A percentile compares a stretch with the other conserved stretches of the same genome.
Evolutionary conservation across 257 asterid species (phyloP).

Genomic region (Plantago major): DNA sequence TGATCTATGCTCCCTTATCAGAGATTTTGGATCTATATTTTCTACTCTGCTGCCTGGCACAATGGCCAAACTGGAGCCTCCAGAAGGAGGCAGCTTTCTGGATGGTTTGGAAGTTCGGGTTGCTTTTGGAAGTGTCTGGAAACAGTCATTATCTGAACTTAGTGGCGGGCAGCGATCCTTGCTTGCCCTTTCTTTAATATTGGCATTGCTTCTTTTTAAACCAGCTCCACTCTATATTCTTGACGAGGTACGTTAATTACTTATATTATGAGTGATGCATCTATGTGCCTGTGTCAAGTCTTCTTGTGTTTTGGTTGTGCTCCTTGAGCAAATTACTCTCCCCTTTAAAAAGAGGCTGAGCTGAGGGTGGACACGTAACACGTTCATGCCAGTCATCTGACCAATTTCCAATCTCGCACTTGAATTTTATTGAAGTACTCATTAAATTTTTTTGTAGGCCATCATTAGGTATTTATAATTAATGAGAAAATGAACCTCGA

Average conservation of each 20-base stretch:
- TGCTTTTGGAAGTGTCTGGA: slow-evolving; percentile 97
- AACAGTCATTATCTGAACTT: slow-evolving; percentile 92
- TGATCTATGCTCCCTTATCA: slow-evolving; percentile 28
- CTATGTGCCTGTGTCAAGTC: slow-evolving; percentile 3
- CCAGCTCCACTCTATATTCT: slow-evolving; percentile 96
- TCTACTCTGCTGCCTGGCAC: slow-evolving; percentile 95
- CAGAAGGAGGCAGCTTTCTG: slow-evolving; percentile 91
- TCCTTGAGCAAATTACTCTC: background rate
- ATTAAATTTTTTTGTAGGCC: background rate
- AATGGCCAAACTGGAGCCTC: slow-evolving; percentile 91
- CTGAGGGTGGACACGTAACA: background rate
- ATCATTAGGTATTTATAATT: too few relatives aligned
- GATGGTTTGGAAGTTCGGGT: slow-evolving; percentile 95
- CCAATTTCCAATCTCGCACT: background rate
- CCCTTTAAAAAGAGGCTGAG: background rate
- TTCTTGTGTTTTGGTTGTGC: background rate
- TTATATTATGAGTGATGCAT: background rate
- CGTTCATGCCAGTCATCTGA: background rate
- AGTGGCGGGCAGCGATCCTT: slow-evolving; percentile 98
- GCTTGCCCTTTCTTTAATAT: slow-evolving; percentile 87
- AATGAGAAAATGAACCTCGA: too few relatives aligned
- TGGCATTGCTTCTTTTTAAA: slow-evolving; percentile 96
- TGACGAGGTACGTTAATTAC: slow-evolving; percentile 69
- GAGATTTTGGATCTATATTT: slow-evolving; percentile 98
- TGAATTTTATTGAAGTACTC: too few relatives aligned